These are phyloP conservation scores for Coprinopsis strossmayeri DNA, from an alignment of 768 basidiomycete species.

Conservation along the genomic window DNA sequence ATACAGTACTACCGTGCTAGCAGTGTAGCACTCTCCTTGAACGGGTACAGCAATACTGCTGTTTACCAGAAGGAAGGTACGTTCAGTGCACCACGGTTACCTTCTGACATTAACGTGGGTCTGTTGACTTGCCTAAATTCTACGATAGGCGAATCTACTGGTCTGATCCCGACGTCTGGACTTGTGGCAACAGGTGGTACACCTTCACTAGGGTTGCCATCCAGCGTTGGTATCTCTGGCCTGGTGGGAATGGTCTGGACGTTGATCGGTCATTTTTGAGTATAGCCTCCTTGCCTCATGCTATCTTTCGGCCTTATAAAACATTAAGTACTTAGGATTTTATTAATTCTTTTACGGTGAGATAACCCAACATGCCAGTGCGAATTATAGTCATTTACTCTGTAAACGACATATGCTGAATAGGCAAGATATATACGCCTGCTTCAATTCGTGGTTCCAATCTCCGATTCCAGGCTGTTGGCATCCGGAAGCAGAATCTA, in stretches of 20 bases:
- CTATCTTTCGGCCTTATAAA: too few species aligned
- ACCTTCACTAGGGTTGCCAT: conserved; percentile 6
- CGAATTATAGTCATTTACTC: too few species aligned
- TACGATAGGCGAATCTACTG: conserved; percentile 54
- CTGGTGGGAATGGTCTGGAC: conserved; percentile 18
- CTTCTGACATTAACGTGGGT: conserved; percentile 37
- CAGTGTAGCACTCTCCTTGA: conserved; percentile 52
- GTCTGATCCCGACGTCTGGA: conserved; percentile 36
- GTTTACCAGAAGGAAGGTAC: conserved; percentile 36
- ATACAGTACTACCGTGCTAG: conserved; percentile 69
- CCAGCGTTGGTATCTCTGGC: conserved; percentile 16
- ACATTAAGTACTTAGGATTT: too few species aligned
- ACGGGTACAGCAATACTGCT: conserved; percentile 63
- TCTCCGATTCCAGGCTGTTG: too few species aligned
- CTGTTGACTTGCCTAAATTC: conserved; percentile 54
- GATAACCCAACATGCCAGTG: too few species aligned
- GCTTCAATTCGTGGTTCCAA: too few species aligned
- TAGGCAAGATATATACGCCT: too few species aligned
- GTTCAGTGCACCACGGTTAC: conserved; percentile 42
- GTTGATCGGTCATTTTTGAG: conserved; percentile 15
- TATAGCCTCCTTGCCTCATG: too few species aligned
- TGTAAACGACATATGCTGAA: too few species aligned
- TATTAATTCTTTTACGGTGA: too few species aligned
- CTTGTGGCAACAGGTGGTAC: conserved; percentile 18
- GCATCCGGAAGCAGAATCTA: too few species aligned